Evolutionary conservation across 1,284 basidiomycete species (phyloP), one percentile per base, ranked within the genome.

Genomic region (Clitocybe nebularis): DNA sequence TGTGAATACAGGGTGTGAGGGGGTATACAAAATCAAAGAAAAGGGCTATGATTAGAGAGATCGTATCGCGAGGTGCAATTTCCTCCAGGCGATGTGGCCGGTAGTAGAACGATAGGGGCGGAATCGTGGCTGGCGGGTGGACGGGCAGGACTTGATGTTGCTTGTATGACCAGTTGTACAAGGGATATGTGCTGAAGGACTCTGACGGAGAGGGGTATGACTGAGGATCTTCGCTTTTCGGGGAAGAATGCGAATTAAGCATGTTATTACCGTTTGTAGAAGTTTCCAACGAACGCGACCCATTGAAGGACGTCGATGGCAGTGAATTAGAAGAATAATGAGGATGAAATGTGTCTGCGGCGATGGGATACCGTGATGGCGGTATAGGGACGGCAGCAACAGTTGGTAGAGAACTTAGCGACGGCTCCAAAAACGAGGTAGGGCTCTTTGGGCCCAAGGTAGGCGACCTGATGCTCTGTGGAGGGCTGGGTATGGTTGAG

Each of bases 11-110:
- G 4, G 89, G 90, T 5, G 85, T 89, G 36, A 92, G 72, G 6
- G 88, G 85, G 60, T 91, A 90, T 34, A 92, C 84, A 58, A 89
- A 92, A 62, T 92, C 89, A 59, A 92, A 92, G 68, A 89, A 93
- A 16, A 92, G 75, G 22, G 83, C 76, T 49, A 92, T 82, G 52
- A 92, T 85, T 47, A 87, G 75, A 34, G 78, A 77, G 44, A 89
- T 82, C 4, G 80, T 87, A 50, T 89, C 84, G 40, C 84, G 74
- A 17, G 83, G 81, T 8, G 84, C 84, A 36, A 89, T 78, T 51
- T 86, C 82, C 57, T 87, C 84, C 30, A 90, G 67, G 39, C 82
- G 69, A 54, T 79, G 77, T 5, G 83, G 76, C 14, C 79, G 76
- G 58, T 80, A 82, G 61, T 81, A 83, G 55, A 77, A 77, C 0